Conservation (phyloP, 441 rosid genomes). For the Mallotus japonicus region DNA sequence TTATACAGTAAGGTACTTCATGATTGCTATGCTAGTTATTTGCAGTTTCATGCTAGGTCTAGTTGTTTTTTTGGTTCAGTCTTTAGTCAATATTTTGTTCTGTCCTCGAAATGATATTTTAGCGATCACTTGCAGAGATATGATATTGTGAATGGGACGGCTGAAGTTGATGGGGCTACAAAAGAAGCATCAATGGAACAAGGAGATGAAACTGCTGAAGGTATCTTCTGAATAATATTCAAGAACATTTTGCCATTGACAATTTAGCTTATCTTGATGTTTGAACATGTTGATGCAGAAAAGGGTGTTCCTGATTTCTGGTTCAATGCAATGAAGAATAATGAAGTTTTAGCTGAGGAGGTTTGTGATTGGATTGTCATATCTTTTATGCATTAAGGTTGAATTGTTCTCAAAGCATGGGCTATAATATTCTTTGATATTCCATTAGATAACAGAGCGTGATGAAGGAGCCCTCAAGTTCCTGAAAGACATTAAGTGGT, state of each 20-base stretch:
- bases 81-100: constrained; percentile 7
- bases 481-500: constrained; percentile 79
- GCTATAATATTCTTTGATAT: neutral
- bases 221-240: constrained; percentile 27
- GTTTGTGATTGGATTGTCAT: constrained; percentile 30
- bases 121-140: constrained; percentile 45
- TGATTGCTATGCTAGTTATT: neutral
- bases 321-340: constrained; percentile 81
- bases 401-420: neutral
- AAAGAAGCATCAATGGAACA: constrained; percentile 44
- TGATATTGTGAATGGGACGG: constrained; percentile 73
- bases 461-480: constrained; percentile 87
- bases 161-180: constrained; percentile 54
- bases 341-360: constrained; percentile 80
- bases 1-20: constrained; percentile 59
- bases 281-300: constrained; percentile 38
- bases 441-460: constrained; percentile 67
- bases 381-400: neutral
- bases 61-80: neutral
- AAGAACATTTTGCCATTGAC: neutral
- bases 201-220: constrained; percentile 54
- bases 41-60: neutral
- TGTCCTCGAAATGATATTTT: neutral
- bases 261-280: constrained; percentile 15
- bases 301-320: constrained; percentile 95